Conservation (phyloP, 2,329 filamentous ascomycete species). For the Penicillium sp. region DNA sequence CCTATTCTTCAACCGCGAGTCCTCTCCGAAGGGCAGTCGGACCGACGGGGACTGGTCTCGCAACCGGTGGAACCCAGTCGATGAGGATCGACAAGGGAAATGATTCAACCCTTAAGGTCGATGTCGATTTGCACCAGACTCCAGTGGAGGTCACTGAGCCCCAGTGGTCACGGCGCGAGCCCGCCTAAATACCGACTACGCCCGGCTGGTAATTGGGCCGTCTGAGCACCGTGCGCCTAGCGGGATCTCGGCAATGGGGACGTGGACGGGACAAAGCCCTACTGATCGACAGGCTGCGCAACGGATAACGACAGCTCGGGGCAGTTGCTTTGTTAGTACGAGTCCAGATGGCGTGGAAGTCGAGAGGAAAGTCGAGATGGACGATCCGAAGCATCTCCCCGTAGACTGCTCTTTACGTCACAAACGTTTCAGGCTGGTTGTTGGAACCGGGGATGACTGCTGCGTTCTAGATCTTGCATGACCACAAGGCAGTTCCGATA, state of each 20-base stretch:
- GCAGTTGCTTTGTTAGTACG: neutral
- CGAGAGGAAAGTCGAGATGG: no score
- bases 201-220: neutral
- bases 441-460: neutral
- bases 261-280: neutral
- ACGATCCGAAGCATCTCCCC: neutral
- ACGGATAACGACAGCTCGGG: neutral
- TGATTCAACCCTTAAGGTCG: neutral
- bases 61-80: neutral
- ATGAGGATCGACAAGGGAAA: neutral
- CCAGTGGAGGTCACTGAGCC: neutral
- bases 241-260: neutral
- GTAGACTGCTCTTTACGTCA: neutral
- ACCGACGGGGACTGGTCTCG: neutral
- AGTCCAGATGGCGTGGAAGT: neutral
- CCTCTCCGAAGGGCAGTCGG: neutral
- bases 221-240: neutral
- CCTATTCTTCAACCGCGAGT: neutral
- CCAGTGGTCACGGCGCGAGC: neutral
- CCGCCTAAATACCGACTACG: neutral
- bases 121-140: neutral
- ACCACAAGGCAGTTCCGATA: neutral
- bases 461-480: neutral
- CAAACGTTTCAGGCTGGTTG: neutral
- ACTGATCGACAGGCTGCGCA: constrained; percentile 1